Percentiles rank a stretch among this genome's conserved stretches.
Conservation (phyloP, 1,284 basidiomycete species). For the Cutaneotrichosporon sp. region DNA sequence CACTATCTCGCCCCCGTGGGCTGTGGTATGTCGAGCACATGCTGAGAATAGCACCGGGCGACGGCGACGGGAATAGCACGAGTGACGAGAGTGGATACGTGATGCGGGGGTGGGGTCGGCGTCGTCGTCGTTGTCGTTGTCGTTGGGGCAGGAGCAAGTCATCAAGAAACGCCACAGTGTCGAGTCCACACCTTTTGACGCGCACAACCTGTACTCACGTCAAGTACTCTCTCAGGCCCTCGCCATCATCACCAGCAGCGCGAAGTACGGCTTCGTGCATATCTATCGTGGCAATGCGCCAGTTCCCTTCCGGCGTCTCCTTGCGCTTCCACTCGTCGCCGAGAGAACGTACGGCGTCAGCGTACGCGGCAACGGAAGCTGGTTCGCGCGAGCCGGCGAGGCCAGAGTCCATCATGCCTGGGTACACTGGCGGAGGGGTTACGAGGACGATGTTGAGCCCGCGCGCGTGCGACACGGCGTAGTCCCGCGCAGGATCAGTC, state of each 20-base stretch:
- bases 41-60: too few species aligned
- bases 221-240: conserved; percentile 44
- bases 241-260: conserved; percentile 54
- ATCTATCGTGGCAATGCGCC: conserved; percentile 59
- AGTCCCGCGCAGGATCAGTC: conserved; percentile 17
- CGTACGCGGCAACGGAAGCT: conserved; percentile 59
- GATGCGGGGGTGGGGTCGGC: too few species aligned
- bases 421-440: conserved; percentile 74
- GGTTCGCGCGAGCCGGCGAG: conserved; percentile 53
- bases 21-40: too few species aligned
- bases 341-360: conserved; percentile 60
- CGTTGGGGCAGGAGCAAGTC: too few species aligned
- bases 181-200: too few species aligned
- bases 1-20: too few species aligned
- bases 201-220: conserved; percentile 3
- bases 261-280: conserved; percentile 60
- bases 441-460: conserved; percentile 60
- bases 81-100: too few species aligned
- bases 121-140: too few species aligned
- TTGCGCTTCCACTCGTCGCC: conserved; percentile 51
- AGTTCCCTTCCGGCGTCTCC: conserved; percentile 6
- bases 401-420: conserved; percentile 45
- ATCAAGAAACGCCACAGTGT: too few species aligned
- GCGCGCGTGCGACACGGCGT: conserved; percentile 20
- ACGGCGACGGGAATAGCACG: too few species aligned